Conservation (phyloP, 2,329 filamentous ascomycete genomes). For the Neonectria coccinea region DNA sequence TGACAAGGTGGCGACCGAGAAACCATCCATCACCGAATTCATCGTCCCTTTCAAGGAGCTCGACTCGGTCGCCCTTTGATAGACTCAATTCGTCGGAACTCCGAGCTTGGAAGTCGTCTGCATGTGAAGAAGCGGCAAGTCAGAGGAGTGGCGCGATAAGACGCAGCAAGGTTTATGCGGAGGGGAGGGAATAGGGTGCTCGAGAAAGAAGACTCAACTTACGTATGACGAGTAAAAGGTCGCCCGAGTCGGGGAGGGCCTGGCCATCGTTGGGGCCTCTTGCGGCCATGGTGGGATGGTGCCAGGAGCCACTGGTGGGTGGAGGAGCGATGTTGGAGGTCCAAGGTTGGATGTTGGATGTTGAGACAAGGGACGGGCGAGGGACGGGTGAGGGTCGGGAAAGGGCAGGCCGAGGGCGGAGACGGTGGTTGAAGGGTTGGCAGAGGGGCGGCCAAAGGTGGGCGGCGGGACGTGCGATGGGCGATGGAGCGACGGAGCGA, state of each 20-base stretch:
- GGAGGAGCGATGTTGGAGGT: constrained; percentile 32
- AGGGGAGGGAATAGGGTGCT: constrained; percentile 47
- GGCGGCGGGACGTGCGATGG: constrained; percentile 9
- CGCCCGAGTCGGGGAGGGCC: constrained; percentile 70
- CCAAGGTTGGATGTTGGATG: constrained; percentile 26
- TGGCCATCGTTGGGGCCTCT: constrained; percentile 52
- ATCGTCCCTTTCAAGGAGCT: constrained; percentile 86
- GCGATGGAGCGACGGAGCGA: constrained; percentile 3
- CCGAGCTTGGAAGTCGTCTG: constrained; percentile 92
- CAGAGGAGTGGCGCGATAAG: constrained; percentile 24
- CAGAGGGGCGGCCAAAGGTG: constrained; percentile 29
- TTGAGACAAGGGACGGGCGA: constrained; percentile 37
- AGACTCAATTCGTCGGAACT: constrained; percentile 94
- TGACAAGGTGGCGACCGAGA: constrained; percentile 78
- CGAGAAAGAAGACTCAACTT: constrained; percentile 64
- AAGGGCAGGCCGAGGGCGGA: constrained; percentile 38
- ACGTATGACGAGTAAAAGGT: constrained; percentile 79
- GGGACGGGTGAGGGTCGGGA: constrained; percentile 37
- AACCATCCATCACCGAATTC: constrained; percentile 93
- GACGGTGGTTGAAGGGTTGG: constrained; percentile 35
- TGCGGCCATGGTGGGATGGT: constrained; percentile 56
- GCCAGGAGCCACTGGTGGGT: constrained; percentile 34
- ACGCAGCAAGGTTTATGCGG: not conserved
- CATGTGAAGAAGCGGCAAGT: constrained; percentile 27
- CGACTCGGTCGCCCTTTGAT: constrained; percentile 84